These are phyloP conservation scores for Wickerhamiella parazyma DNA, from an alignment of 805 yeast genomes.

Conservation along the genomic window DNA sequence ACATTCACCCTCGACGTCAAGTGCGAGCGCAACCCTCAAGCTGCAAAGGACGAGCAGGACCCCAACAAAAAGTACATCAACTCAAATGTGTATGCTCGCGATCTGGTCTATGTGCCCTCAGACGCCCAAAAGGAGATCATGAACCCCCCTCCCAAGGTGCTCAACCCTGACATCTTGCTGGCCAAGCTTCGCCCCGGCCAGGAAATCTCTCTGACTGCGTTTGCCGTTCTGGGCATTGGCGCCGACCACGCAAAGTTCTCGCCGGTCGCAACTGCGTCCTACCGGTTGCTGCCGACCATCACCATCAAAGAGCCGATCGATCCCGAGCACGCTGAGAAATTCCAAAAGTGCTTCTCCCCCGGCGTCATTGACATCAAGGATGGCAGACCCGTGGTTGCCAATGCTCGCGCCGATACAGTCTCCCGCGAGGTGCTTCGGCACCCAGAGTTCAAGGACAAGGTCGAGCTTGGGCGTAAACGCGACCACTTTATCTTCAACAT, in stretches of 20 bases:
- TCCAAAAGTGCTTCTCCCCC: slow-evolving; percentile 81
- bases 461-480: slow-evolving; percentile 78
- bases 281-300: slow-evolving; percentile 81
- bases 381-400: slow-evolving; percentile 63
- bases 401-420: slow-evolving; percentile 90
- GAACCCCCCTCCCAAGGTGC: slow-evolving; percentile 41
- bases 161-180: slow-evolving; percentile 77
- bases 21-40: slow-evolving; percentile 77
- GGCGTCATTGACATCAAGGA: slow-evolving; percentile 76
- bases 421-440: slow-evolving; percentile 93
- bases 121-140: slow-evolving; percentile 70
- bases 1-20: slow-evolving; percentile 68
- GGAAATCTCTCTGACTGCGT: slow-evolving; percentile 80
- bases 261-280: slow-evolving; percentile 94
- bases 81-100: slow-evolving; percentile 78
- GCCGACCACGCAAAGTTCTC: slow-evolving; percentile 95
- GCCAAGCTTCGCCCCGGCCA: slow-evolving; percentile 96
- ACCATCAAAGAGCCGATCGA: slow-evolving; percentile 43
- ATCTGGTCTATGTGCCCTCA: slow-evolving; percentile 80
- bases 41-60: slow-evolving; percentile 62
- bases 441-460: slow-evolving; percentile 77
- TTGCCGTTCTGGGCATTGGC: slow-evolving; percentile 84
- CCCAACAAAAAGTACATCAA: slow-evolving; percentile 76
- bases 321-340: slow-evolving; percentile 63
- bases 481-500: slow-evolving; percentile 91